Conservation (phyloP, 768 basidiomycete genomes). For the Mycena chlorophos region DNA sequence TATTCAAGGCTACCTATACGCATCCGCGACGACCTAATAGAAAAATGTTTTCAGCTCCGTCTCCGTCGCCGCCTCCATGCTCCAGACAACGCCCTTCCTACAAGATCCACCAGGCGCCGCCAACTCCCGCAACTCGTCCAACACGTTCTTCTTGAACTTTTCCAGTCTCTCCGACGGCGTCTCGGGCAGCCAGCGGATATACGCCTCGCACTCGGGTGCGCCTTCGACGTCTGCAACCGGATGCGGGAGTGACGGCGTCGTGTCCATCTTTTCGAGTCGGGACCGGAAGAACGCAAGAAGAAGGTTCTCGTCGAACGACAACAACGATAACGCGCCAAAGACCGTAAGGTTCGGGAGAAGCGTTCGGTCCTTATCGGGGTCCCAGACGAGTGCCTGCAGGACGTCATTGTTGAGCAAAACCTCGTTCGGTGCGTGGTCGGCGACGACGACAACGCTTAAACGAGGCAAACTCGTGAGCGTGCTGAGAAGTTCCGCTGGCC, state of each 20-base stretch:
- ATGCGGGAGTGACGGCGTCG: not conserved
- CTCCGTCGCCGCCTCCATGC: conserved; percentile 7
- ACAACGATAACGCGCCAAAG: conserved; percentile 12
- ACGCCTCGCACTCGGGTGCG: conserved; percentile 2
- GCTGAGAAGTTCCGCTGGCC: not conserved
- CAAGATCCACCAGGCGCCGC: not conserved
- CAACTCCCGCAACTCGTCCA: not conserved
- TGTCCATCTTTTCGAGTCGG: not conserved
- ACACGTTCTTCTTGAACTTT: not conserved
- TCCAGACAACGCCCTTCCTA: not conserved
- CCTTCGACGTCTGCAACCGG: not conserved
- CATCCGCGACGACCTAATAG: too few relatives aligned
- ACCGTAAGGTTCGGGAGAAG: conserved; percentile 9
- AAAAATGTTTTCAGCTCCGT: conserved; percentile 14
- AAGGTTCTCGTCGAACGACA: conserved; percentile 11
- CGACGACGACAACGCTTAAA: conserved; percentile 5
- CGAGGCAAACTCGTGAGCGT: not conserved
- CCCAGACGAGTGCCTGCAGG: conserved; percentile 1
- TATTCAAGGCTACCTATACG: too few relatives aligned
- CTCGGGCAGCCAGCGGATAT: conserved; percentile 7
- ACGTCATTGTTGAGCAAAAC: conserved; percentile 8
- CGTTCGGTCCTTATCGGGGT: not conserved
- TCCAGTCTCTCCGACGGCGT: not conserved
- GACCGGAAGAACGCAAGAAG: conserved; percentile 9
- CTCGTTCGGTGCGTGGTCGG: conserved; percentile 4